Conservation (phyloP, 352 stramenopile species). For the Poterioochromonas sp. region DNA sequence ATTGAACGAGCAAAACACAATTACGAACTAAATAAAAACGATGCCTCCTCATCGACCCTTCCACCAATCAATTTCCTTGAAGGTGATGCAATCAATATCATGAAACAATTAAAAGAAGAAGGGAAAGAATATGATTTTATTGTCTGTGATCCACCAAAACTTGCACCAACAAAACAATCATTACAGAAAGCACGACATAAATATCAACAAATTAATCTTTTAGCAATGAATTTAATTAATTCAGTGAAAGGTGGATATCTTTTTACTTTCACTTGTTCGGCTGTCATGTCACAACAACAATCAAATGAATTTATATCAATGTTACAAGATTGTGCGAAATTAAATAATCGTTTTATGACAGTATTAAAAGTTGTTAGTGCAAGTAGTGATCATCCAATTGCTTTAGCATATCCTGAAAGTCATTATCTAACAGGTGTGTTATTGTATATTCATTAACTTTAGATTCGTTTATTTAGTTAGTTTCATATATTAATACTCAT, state of each 20-base stretch:
- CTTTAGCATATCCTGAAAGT: slow-evolving; percentile 33
- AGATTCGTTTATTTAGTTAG: too few relatives aligned
- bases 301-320: slow-evolving; percentile 57
- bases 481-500: too few relatives aligned
- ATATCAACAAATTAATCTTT: slow-evolving; percentile 47
- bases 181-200: slow-evolving; percentile 53
- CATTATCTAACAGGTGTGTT: slow-evolving; percentile 37
- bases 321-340: slow-evolving; percentile 51
- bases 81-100: slow-evolving; percentile 52
- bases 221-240: slow-evolving; percentile 33
- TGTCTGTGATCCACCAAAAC: slow-evolving; percentile 61
- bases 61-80: slow-evolving; percentile 47
- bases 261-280: slow-evolving; percentile 59
- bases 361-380: slow-evolving; percentile 49
- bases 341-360: slow-evolving; percentile 49
- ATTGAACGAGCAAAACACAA: slow-evolving; percentile 40
- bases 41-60: background rate
- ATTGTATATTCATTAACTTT: slow-evolving; percentile 2
- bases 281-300: slow-evolving; percentile 56
- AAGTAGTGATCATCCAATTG: slow-evolving; percentile 38
- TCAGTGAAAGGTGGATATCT: slow-evolving; percentile 53
- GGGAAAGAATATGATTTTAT: slow-evolving; percentile 55
- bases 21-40: background rate
- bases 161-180: slow-evolving; percentile 50
- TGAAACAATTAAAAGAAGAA: slow-evolving; percentile 46